These are phyloP conservation scores for Arthrobotrys sphaeroides DNA, from an alignment of 2,329 filamentous ascomycete genomes.

Conservation along the genomic window DNA sequence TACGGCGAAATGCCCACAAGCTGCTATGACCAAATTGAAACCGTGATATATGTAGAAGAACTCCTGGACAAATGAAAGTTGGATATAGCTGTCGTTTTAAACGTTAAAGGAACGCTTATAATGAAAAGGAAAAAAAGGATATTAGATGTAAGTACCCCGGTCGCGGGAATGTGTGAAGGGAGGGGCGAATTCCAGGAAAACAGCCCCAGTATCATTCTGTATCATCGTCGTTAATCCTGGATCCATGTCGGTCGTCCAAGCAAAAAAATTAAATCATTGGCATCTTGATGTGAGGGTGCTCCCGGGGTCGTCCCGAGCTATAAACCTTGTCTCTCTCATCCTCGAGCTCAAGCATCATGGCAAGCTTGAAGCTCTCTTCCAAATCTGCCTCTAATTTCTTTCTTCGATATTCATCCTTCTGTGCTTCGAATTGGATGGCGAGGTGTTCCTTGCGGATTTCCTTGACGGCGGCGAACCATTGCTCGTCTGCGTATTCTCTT, in stretches of 20 bases:
- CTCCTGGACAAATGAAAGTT: conserved; percentile 16
- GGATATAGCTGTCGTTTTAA: not conserved
- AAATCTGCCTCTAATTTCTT: conserved; percentile 48
- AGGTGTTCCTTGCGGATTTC: conserved; percentile 51
- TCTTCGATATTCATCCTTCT: conserved; percentile 44
- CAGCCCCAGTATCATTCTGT: conserved; percentile 4
- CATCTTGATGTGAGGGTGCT: conserved; percentile 33
- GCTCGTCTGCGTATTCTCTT: conserved; percentile 47
- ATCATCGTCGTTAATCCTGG: conserved; percentile 36
- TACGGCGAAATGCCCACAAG: not conserved
- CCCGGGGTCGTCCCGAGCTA: conserved; percentile 42
- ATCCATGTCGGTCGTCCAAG: conserved; percentile 37
- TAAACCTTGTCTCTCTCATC: conserved; percentile 52
- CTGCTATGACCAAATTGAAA: conserved; percentile 14
- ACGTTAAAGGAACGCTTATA: not conserved
- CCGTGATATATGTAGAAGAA: conserved; percentile 9
- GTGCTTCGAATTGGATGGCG: conserved; percentile 49
- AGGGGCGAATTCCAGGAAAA: conserved; percentile 26
- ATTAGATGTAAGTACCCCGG: conserved; percentile 16
- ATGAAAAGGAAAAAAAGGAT: not conserved
- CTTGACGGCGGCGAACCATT: conserved; percentile 48
- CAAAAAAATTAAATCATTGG: conserved; percentile 33
- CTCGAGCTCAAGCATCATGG: conserved; percentile 51
- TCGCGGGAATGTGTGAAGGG: conserved; percentile 4
- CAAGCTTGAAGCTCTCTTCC: conserved; percentile 48